Evolutionary conservation across 1,284 basidiomycete genomes (phyloP), one percentile per base, ranked within the genome.

Genomic region (Ceratorhiza oryzae-sativae): DNA sequence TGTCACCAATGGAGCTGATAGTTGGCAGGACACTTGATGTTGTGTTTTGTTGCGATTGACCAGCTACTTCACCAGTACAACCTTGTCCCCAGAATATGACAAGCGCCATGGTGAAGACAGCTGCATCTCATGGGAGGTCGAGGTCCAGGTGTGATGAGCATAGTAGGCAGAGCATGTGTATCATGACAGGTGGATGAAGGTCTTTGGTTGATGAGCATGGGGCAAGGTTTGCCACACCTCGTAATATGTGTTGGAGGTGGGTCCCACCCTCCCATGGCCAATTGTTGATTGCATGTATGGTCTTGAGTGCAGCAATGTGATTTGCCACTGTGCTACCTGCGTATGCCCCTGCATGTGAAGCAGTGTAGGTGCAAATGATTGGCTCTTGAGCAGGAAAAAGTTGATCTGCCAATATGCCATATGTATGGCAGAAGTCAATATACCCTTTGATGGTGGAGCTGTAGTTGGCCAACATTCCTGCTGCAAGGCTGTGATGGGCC

Each of bases 201-300:
- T 67, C 59, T 2, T 59, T 60, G n/a, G 63, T 72, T 3, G 76
- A 75, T 6, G 71, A 60, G 0, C 27, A 32, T 2, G 80, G 80
- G 2, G 78, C 70, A 1, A 77, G 71, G 34, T 76, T 77, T 8
- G 76, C 53, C 9, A 77, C 75, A 5, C 78, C 79, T 9, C 74
- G 71, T 0, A 80, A 45, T 0, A 79, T 68, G 4, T 77, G 73
- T 0, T 63, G 53, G 1, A 81, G 75, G 0, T 72, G 74, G 0
- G 60, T 5, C 1, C 75, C 71, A 2, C 78, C 79, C 0, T 76
- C 39, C 79, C 78, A 81, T 0, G 63, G 34, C 3, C 55, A 67
- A 13, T 74, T 71, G 30, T 80, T 75, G 0, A 71, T 23, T 10
- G 74, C 55, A 59, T 81, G 80, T 77, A 77, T 80, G 2, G 79